Conservation (phyloP, 108 stramenopile species). For the Nitzschia putrida region DNA sequence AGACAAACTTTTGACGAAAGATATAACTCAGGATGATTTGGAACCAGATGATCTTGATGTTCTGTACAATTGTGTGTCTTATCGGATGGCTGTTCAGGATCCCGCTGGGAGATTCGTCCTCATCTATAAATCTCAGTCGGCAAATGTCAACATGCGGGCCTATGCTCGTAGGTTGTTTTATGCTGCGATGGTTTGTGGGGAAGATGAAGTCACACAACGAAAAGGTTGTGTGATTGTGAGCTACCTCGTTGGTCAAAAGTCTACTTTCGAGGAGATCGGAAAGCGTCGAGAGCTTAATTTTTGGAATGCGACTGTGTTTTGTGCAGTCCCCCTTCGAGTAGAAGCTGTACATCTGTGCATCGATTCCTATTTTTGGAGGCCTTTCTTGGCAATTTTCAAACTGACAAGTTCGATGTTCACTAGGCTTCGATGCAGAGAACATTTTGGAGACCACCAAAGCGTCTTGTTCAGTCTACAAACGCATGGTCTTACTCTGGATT, state of each 20-base stretch:
- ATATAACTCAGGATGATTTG: constrained; percentile 27
- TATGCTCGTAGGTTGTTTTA: constrained; percentile 11
- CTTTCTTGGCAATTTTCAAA: constrained; percentile 6
- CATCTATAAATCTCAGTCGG: not conserved
- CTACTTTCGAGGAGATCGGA: no score
- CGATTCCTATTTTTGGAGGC: constrained; percentile 10
- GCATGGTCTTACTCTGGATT: constrained; percentile 6
- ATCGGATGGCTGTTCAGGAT: constrained; percentile 1
- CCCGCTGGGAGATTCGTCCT: constrained; percentile 6
- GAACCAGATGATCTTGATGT: constrained; percentile 22
- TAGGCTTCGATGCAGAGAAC: constrained; percentile 7
- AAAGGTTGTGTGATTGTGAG: constrained; percentile 5
- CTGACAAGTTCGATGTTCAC: not conserved
- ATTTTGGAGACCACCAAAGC: constrained; percentile 12
- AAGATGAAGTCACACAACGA: constrained; percentile 14
- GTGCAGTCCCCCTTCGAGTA: constrained; percentile 4
- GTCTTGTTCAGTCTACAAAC: constrained; percentile 22
- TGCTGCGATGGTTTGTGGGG: constrained; percentile 4
- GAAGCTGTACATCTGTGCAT: constrained; percentile 10
- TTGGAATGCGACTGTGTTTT: not conserved
- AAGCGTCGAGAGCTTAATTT: constrained; percentile 6
- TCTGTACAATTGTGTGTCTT: constrained; percentile 2
- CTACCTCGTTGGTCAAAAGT: constrained; percentile 12
- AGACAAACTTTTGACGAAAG: constrained; percentile 18
- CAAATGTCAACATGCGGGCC: not conserved